Evolutionary conservation across 257 asterid species (phyloP).

Genomic region (Nicotiana knightiana): DNA sequence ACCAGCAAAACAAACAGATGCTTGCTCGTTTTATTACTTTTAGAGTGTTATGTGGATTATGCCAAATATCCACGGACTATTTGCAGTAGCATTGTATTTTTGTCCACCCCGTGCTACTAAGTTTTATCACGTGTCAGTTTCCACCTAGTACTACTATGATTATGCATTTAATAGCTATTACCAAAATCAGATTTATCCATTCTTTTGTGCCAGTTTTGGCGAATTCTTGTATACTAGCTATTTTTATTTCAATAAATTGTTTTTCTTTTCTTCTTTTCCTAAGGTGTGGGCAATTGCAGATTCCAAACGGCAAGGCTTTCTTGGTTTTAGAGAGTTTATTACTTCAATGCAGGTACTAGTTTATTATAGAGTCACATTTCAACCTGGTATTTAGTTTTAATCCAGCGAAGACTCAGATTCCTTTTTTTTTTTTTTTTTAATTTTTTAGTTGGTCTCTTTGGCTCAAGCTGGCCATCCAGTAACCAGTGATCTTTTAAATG

Average conservation of each 20-base stretch:
- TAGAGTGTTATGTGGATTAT: not conserved
- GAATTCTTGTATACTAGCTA: not conserved
- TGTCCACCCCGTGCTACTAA: not conserved
- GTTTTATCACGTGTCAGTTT: not conserved
- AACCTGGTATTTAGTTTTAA: not conserved
- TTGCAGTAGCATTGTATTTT: not conserved
- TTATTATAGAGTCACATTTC: not conserved
- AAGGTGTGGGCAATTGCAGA: slow-evolving; percentile 98
- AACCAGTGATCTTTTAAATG: slow-evolving; percentile 45
- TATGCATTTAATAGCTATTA: not conserved
- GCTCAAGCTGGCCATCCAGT: slow-evolving; percentile 80
- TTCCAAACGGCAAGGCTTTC: slow-evolving; percentile 89
- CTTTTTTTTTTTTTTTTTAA: slow-evolving; percentile 7
- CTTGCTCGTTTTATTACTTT: not conserved
- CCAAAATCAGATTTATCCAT: not conserved
- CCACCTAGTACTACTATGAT: not conserved
- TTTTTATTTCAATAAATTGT: not conserved
- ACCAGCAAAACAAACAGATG: not conserved
- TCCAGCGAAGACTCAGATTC: not conserved
- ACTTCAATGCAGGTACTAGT: slow-evolving; percentile 80
- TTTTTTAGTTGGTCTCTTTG: slow-evolving; percentile 60
- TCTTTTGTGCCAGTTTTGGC: not conserved
- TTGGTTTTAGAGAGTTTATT: slow-evolving; percentile 80
- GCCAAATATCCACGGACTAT: not conserved
- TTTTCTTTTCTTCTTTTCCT: not conserved